A percentile compares a stretch with the other conserved stretches of the same genome.
phyloP scores from a whole-genome alignment of 345 rosid species.

The Linum tenue region DNA sequence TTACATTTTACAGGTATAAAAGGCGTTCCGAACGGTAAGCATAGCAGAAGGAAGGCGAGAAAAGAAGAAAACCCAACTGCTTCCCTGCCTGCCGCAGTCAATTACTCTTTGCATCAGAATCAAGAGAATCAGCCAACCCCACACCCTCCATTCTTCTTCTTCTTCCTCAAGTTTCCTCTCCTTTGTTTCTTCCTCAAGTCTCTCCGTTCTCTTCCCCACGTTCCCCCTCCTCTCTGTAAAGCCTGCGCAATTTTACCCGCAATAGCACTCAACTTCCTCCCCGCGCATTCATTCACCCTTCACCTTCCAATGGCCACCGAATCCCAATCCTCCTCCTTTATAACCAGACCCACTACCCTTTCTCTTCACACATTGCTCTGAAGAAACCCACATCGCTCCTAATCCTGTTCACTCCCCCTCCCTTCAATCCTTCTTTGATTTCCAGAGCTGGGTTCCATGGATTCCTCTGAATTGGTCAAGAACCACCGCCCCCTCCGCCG shows the following conservation, averaged over 20 bases:
- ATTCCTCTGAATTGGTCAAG: not conserved
- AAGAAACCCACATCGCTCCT: not conserved
- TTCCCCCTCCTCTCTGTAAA: not conserved
- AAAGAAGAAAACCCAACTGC: too few relatives aligned
- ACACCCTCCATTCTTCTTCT: not conserved
- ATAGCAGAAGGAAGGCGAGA: too few relatives aligned
- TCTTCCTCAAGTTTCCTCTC: not conserved
- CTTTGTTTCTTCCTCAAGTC: slow-evolving; percentile 1
- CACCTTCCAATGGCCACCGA: not conserved
- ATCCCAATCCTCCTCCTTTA: not conserved
- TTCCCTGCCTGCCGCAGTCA: not conserved
- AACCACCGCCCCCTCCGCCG: slow-evolving; percentile 20
- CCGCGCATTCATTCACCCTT: too few relatives aligned
- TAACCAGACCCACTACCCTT: not conserved
- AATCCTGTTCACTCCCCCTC: too few relatives aligned
- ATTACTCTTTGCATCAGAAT: not conserved
- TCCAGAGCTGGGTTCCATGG: not conserved
- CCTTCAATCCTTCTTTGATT: too few relatives aligned
- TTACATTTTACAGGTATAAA: not conserved
- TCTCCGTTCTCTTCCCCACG: not conserved
- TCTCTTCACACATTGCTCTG: not conserved
- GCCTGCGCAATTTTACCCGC: not conserved
- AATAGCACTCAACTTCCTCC: not conserved
- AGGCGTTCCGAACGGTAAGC: not conserved
- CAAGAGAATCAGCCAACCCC: not conserved